Base-by-base conservation (phyloP, 192 early-diverging fungal genomes). In the Podochytrium sp. region DNA sequence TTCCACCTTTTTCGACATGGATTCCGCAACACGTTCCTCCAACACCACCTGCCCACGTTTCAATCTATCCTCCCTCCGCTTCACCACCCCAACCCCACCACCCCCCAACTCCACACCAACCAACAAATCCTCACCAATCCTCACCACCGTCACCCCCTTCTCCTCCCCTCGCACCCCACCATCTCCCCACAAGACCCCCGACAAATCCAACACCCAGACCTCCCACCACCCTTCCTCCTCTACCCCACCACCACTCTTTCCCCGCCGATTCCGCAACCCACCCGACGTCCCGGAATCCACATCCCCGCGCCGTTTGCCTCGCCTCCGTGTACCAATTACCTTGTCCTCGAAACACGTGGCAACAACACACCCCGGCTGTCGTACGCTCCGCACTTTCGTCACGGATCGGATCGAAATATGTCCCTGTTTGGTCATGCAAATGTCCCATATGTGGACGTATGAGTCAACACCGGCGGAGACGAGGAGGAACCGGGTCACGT, bases 291-390 rank as follows among this genome's bases (percentile, higher is more conserved):
- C n/a, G n/a, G n/a, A 16, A 2, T 12, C 65, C 1, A 16, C 64
- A 18, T 42, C 47, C 23, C 7, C 10, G 10, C 42, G 16, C 18
- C 27, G 20, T 25, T 20, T 32, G 12, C n/a, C 65, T 34, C 18
- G 4, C 30, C 66, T 32, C 35, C 57, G 12, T 7, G 39, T 39
- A 47, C 70, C 70, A 58, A 72, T 37, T 18, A 72, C 16, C 23
- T 16, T 33, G 25, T 27, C 14, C 32, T 61, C 56, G 27, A 30
- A 61, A 32, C 55, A 41, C 0, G 70, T 33, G 16, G 70, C 70
- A 23, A 61, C 43, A 18, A 12, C 39, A 72, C 70, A 72, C 25
- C 70, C 70, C 3, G 70, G 57, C 58, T 72, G 70, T 12, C 12
- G 39, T 12, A 72, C 33, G 12, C 16, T 41, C 25, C 35, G 7